Evolutionary conservation across 352 stramenopile species (phyloP).

Genomic region (Globisporangium radiosum): DNA sequence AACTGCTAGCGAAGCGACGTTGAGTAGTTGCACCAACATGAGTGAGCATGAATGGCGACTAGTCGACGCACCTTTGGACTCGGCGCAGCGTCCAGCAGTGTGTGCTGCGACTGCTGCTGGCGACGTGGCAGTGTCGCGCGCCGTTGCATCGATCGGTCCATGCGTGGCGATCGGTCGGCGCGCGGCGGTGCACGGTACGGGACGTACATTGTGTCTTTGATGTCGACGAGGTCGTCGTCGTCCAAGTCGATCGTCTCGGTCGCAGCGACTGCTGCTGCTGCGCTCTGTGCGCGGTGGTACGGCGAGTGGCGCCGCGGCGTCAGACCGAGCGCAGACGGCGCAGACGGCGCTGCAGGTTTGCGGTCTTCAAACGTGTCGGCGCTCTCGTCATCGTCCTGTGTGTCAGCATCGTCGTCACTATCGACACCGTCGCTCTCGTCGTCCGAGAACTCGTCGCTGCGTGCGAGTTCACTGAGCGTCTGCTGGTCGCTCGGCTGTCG

Average conservation of each 20-base stretch:
- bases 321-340: slow-evolving; percentile 2
- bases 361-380: slow-evolving; percentile 13
- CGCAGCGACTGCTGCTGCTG: slow-evolving; percentile 24
- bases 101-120: slow-evolving; percentile 16
- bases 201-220: slow-evolving; percentile 46
- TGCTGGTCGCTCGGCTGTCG: slow-evolving; percentile 32
- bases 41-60: not conserved
- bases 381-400: slow-evolving; percentile 10
- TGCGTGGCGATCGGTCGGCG: slow-evolving; percentile 19
- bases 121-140: slow-evolving; percentile 17
- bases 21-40: no score
- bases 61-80: slow-evolving; percentile 39
- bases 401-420: slow-evolving; percentile 34
- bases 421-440: slow-evolving; percentile 72
- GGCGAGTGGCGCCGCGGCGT: slow-evolving; percentile 11
- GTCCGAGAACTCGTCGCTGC: slow-evolving; percentile 78
- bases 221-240: slow-evolving; percentile 39
- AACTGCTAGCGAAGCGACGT: not conserved
- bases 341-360: not conserved
- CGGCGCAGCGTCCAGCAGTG: slow-evolving; percentile 15
- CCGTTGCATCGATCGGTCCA: slow-evolving; percentile 16
- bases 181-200: slow-evolving; percentile 30
- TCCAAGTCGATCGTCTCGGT: slow-evolving; percentile 31
- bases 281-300: slow-evolving; percentile 45
- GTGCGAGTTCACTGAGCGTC: slow-evolving; percentile 60